A percentile compares a stretch with the other conserved stretches of the same genome.
Conservation (phyloP, 1,284 basidiomycete species). For the Phenoliferia sp. region DNA sequence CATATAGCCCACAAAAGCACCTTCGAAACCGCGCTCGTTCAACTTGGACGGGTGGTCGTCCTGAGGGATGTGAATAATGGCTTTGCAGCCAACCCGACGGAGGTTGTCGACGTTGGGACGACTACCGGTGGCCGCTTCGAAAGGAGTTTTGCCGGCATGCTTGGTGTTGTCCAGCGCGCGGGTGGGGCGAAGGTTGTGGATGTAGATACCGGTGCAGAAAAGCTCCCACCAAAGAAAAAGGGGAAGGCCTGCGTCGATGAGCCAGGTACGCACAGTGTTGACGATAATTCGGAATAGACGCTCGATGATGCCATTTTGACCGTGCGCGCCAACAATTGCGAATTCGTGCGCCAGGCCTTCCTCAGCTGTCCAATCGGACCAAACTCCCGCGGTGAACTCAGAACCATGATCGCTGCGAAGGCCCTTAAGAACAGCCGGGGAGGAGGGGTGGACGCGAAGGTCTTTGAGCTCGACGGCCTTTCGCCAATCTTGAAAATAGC, state of each 20-base stretch:
- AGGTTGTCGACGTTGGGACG: background rate
- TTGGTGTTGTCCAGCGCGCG: background rate
- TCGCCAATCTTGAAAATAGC: background rate
- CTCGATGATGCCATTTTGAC: constrained; percentile 22
- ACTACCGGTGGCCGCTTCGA: background rate
- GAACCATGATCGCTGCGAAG: constrained; percentile 5
- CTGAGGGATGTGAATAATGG: background rate
- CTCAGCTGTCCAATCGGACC: background rate
- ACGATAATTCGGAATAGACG: constrained; percentile 2
- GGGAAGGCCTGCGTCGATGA: background rate
- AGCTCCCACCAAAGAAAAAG: constrained; percentile 10
- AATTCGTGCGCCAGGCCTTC: constrained; percentile 9
- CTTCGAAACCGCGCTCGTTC: background rate
- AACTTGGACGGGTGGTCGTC: background rate
- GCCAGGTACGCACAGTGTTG: constrained; percentile 2
- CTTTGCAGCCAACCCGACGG: constrained; percentile 2
- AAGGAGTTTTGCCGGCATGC: background rate
- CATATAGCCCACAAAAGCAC: constrained; percentile 5
- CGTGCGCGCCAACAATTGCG: constrained; percentile 5
- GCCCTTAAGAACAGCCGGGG: background rate
- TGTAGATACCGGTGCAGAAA: background rate
- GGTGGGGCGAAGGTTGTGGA: background rate
- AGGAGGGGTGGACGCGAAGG: background rate
- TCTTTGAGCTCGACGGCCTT: background rate
- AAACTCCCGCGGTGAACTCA: background rate